Conservation (phyloP, 768 basidiomycete species). For the Pisolithus albus region DNA sequence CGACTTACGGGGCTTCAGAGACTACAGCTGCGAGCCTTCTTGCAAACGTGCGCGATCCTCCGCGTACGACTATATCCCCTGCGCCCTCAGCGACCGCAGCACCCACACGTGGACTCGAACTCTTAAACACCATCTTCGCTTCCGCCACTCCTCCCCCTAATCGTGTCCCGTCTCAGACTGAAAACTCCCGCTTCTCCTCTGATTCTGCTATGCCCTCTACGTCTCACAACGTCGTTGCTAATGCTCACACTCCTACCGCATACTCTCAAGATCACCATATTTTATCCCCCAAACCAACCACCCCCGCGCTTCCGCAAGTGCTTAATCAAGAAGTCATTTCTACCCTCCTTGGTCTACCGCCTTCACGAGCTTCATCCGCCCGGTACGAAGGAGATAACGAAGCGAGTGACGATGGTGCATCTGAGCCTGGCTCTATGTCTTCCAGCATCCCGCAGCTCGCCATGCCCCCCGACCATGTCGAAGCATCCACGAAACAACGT, state of each 20-base stretch:
- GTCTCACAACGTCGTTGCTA: slow-evolving; percentile 7
- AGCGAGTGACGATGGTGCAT: slow-evolving; percentile 27
- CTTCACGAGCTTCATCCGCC: slow-evolving; percentile 33
- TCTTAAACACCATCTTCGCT: slow-evolving; percentile 69
- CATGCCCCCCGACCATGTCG: slow-evolving; percentile 15
- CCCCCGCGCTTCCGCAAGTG: slow-evolving; percentile 51
- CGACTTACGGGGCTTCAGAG: slow-evolving; percentile 17
- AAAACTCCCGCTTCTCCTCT: slow-evolving; percentile 11
- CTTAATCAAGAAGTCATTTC: slow-evolving; percentile 67
- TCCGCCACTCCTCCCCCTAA: slow-evolving; percentile 41
- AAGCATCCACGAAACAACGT: slow-evolving; percentile 13
- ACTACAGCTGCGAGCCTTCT: slow-evolving; percentile 39
- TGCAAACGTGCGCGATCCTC: slow-evolving; percentile 41
- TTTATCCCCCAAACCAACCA: slow-evolving; percentile 51
- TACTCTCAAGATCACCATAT: slow-evolving; percentile 32
- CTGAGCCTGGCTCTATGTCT: slow-evolving; percentile 34
- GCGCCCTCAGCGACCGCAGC: slow-evolving; percentile 22
- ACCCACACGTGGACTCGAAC: slow-evolving; percentile 44
- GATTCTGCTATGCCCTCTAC: slow-evolving; percentile 10
- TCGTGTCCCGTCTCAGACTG: slow-evolving; percentile 13
- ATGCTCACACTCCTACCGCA: slow-evolving; percentile 12
- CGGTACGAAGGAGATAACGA: slow-evolving; percentile 58
- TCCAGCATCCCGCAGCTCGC: slow-evolving; percentile 34
- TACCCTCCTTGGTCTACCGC: slow-evolving; percentile 50
- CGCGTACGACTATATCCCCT: slow-evolving; percentile 25